phyloP scores from a whole-genome alignment of 768 basidiomycete genomes.

The Gautieria morchelliformis region DNA sequence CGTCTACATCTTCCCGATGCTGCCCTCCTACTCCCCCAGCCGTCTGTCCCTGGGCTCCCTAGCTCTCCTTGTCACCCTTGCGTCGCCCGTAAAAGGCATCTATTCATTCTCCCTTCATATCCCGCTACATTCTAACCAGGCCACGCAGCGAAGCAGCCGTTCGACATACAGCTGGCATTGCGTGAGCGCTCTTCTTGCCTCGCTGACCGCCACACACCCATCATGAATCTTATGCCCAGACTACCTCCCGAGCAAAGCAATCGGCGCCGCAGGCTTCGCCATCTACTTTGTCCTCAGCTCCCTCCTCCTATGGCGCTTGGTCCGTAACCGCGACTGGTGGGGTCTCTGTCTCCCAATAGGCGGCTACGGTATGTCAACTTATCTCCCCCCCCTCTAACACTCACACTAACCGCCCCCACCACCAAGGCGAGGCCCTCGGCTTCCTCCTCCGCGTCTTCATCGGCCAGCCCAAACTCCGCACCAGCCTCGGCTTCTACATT shows the following conservation, averaged over 20 bases:
- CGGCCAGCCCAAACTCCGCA: slow-evolving; percentile 10
- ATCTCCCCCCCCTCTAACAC: not conserved
- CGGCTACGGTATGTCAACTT: slow-evolving; percentile 11
- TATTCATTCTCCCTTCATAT: too few relatives aligned
- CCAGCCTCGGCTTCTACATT: slow-evolving; percentile 16
- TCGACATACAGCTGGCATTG: not conserved
- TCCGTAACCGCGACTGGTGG: slow-evolving; percentile 20
- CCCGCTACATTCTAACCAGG: too few relatives aligned
- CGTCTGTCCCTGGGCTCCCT: too few relatives aligned
- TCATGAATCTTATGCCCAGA: not conserved
- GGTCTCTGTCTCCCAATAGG: slow-evolving; percentile 23
- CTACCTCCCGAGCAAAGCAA: slow-evolving; percentile 18
- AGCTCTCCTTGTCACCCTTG: too few relatives aligned
- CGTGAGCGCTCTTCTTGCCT: not conserved
- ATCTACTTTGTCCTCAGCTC: slow-evolving; percentile 14
- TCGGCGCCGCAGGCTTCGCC: slow-evolving; percentile 16
- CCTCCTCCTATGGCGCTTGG: slow-evolving; percentile 14
- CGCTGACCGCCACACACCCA: not conserved
- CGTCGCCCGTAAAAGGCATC: too few relatives aligned
- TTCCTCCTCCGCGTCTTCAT: not conserved
- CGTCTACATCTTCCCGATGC: too few relatives aligned
- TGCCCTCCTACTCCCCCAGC: too few relatives aligned
- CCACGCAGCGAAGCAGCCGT: not conserved
- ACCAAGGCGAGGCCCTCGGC: not conserved
- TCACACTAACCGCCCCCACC: not conserved